These are phyloP conservation scores for Solanum chmielewskii DNA, from an alignment of 257 asterid genomes.

Conservation along the genomic window DNA sequence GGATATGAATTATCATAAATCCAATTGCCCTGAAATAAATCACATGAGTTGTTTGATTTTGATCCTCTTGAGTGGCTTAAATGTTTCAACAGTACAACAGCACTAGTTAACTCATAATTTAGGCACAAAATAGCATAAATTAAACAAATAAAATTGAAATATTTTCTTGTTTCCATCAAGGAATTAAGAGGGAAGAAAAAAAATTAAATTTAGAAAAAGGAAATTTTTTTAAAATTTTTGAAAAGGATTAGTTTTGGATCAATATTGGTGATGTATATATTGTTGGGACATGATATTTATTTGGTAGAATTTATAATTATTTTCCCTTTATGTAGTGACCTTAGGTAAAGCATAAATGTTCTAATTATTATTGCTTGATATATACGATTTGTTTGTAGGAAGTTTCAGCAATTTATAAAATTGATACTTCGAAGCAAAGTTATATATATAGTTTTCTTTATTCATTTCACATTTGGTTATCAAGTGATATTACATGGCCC, in stretches of 20 bases:
- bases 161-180: not conserved
- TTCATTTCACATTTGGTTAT: not conserved
- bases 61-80: not conserved
- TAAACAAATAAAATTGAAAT: not conserved
- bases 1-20: constrained; percentile 32
- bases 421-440: constrained; percentile 17
- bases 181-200: not conserved
- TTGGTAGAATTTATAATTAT: not conserved
- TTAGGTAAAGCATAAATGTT: not conserved
- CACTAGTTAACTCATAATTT: not conserved
- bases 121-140: not conserved
- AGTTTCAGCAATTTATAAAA: not conserved
- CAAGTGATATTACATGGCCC: not conserved
- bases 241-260: not conserved
- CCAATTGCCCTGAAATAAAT: constrained; percentile 61
- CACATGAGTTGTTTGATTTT: constrained; percentile 22
- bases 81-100: constrained; percentile 2
- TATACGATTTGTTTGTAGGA: not conserved
- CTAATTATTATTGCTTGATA: not conserved
- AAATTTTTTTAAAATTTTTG: not conserved
- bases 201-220: not conserved
- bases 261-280: not conserved
- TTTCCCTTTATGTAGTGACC: not conserved
- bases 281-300: not conserved
- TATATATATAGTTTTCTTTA: not conserved